Evolutionary conservation across 2,329 filamentous ascomycete species (phyloP).

Genomic region (Talaromyces atroroseus): DNA sequence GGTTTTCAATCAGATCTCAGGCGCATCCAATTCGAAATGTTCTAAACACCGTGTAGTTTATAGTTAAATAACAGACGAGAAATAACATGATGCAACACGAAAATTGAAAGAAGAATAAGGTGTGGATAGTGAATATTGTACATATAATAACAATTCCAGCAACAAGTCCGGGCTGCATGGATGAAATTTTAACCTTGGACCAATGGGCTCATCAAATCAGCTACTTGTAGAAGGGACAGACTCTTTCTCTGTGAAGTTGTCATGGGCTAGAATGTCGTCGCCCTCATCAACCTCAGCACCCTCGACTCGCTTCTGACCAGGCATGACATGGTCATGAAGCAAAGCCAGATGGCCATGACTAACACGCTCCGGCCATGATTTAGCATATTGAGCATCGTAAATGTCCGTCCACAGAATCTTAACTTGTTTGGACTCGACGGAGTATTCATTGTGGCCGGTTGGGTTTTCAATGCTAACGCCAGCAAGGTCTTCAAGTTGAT

Average conservation of each 20-base stretch:
- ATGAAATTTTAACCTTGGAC: too few species aligned
- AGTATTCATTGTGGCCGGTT: slow-evolving; percentile 16
- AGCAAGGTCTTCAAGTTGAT: slow-evolving; percentile 21
- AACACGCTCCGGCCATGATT: slow-evolving; percentile 39
- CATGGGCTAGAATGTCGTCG: slow-evolving; percentile 22
- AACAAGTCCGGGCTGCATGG: background rate
- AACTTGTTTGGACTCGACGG: slow-evolving; percentile 28
- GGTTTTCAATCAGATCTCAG: background rate
- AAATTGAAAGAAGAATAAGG: background rate
- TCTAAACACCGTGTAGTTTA: background rate
- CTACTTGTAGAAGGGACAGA: background rate
- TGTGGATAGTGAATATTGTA: background rate
- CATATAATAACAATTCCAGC: slow-evolving; percentile 22
- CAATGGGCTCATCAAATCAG: too few species aligned
- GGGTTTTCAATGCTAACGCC: slow-evolving; percentile 5
- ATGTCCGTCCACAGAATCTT: slow-evolving; percentile 44
- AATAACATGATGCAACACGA: background rate
- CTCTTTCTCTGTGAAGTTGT: slow-evolving; percentile 13
- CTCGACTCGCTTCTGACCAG: slow-evolving; percentile 22
- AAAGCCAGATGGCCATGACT: slow-evolving; percentile 38
- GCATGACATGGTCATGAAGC: slow-evolving; percentile 32
- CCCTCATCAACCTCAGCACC: background rate
- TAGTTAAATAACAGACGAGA: background rate
- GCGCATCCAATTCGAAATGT: too few species aligned
- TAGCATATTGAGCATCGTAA: slow-evolving; percentile 38